Evolutionary conservation across 371 early-diverging fungal genomes (phyloP).

Genomic region (Batkoa obscura): DNA sequence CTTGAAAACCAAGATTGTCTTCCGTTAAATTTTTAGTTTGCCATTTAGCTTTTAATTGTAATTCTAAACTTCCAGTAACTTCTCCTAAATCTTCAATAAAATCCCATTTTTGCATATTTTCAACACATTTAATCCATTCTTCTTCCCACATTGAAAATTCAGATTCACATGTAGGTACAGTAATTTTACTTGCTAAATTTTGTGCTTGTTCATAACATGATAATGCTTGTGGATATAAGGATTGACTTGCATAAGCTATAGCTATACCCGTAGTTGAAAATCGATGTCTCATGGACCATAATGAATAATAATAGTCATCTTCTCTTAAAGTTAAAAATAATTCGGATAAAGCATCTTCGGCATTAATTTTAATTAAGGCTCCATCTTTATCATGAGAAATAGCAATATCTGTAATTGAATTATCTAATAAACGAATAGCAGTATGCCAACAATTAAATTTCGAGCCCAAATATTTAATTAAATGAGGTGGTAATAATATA

Average conservation of each 20-base stretch:
- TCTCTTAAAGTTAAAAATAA: conserved; percentile 61
- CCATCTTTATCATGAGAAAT: conserved; percentile 33
- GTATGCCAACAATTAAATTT: conserved; percentile 84
- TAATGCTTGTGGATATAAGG: conserved; percentile 89
- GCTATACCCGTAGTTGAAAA: conserved; percentile 94
- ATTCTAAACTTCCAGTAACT: conserved; percentile 64
- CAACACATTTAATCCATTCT: conserved; percentile 84
- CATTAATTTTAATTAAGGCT: conserved; percentile 67
- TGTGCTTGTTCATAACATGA: conserved; percentile 86
- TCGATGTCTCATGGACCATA: conserved; percentile 81
- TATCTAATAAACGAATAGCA: conserved; percentile 52
- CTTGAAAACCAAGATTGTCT: not conserved
- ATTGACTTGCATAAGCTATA: conserved; percentile 83
- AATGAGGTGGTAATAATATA: conserved; percentile 73
- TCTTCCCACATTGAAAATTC: conserved; percentile 97
- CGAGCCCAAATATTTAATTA: conserved; percentile 80
- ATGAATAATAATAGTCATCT: conserved; percentile 79
- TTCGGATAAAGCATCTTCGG: conserved; percentile 74
- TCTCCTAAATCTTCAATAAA: conserved; percentile 81
- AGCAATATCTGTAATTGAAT: conserved; percentile 11
- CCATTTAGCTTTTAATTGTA: conserved; percentile 82
- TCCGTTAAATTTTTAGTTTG: conserved; percentile 41
- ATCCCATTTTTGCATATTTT: conserved; percentile 98
- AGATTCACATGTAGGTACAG: conserved; percentile 78
- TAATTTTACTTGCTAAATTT: conserved; percentile 70